phyloP scores from a whole-genome alignment of 441 rosid genomes.

The Adansonia rubrostipa region DNA sequence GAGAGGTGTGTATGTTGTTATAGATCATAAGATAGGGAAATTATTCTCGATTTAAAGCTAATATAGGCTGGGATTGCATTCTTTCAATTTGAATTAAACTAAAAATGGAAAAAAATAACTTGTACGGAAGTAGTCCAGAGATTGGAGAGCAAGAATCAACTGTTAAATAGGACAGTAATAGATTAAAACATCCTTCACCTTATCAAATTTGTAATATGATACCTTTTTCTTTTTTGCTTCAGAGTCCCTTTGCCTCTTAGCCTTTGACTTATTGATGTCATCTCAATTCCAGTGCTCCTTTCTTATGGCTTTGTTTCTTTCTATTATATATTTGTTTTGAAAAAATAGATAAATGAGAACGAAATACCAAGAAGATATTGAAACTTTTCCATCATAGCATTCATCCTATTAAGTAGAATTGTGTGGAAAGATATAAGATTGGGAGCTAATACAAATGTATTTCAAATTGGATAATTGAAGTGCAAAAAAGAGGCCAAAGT shows the following conservation, averaged over 20 bases:
- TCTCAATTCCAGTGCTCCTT: slow-evolving; percentile 2
- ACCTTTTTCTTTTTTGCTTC: not conserved
- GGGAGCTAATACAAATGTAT: slow-evolving; percentile 5
- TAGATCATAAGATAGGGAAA: slow-evolving; percentile 9
- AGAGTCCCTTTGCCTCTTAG: slow-evolving; percentile 10
- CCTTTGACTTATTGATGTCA: not conserved
- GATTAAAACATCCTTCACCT: not conserved
- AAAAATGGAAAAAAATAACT: not conserved
- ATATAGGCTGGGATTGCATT: not conserved
- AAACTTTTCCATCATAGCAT: not conserved
- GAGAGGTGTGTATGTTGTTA: slow-evolving; percentile 4
- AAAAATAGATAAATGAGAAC: not conserved
- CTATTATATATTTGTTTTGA: not conserved
- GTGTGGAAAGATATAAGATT: slow-evolving; percentile 1
- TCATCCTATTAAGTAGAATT: slow-evolving; percentile 3
- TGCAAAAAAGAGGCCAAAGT: not conserved
- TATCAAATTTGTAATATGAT: not conserved
- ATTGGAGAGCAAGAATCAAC: not conserved
- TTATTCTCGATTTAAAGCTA: not conserved
- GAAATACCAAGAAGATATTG: not conserved
- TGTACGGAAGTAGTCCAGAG: not conserved
- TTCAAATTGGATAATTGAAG: slow-evolving; percentile 11
- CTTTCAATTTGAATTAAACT: slow-evolving; percentile 5
- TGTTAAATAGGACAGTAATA: not conserved
- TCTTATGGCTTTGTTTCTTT: not conserved